Evolutionary conservation across 495 filamentous ascomycete genomes (phyloP).

Genomic region (Penicillium antarcticum): DNA sequence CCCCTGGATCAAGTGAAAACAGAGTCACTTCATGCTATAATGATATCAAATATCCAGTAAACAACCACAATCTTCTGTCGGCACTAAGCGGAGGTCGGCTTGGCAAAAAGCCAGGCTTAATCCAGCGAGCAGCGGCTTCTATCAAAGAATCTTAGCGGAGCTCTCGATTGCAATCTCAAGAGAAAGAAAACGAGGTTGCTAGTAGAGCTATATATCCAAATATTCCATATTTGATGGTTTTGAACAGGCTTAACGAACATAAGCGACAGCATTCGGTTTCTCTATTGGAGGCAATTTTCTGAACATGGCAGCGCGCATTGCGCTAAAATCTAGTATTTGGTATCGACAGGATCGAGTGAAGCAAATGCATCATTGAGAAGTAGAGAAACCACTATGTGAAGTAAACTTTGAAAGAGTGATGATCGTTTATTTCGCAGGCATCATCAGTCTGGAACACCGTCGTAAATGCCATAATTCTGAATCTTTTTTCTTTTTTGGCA

Average conservation of each 20-base stretch:
- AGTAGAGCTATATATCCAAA: constrained; percentile 16
- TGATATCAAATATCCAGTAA: constrained; percentile 42
- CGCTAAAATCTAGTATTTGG: too few relatives aligned
- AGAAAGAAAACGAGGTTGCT: not conserved
- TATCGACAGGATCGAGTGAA: too few relatives aligned
- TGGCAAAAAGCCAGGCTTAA: not conserved
- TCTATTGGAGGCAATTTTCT: not conserved
- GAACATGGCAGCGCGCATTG: too few relatives aligned
- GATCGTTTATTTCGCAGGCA: too few relatives aligned
- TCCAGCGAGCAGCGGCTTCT: not conserved
- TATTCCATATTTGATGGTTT: constrained; percentile 42
- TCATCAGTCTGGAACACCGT: too few relatives aligned
- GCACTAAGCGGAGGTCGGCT: constrained; percentile 22
- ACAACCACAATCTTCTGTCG: not conserved
- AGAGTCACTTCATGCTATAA: constrained; percentile 39
- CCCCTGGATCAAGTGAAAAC: constrained; percentile 11
- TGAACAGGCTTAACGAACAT: constrained; percentile 37
- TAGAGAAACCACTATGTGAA: too few relatives aligned
- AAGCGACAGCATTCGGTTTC: constrained; percentile 18
- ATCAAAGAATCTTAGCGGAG: not conserved
- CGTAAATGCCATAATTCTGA: too few relatives aligned
- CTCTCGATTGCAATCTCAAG: too few relatives aligned
- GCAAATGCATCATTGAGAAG: too few relatives aligned
- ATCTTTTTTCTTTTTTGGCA: too few relatives aligned
- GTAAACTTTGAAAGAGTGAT: too few relatives aligned